Percentiles rank a stretch among this genome's conserved stretches.
phyloP scores from a whole-genome alignment of 2,329 filamentous ascomycete genomes.

The Fusarium pilosicola region DNA sequence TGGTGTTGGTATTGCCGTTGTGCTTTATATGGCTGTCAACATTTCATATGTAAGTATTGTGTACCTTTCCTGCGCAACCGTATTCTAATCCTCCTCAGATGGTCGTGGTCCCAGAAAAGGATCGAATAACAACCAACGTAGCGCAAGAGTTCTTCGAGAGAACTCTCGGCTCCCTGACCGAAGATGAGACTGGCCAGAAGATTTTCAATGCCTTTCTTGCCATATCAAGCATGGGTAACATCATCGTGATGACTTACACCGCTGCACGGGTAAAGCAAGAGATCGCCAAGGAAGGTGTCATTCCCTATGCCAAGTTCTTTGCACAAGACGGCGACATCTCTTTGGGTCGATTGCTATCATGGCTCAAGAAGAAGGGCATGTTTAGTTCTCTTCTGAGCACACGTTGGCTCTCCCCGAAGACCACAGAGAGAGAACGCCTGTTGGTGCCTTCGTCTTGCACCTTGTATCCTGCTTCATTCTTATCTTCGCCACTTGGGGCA shows the following conservation, averaged over 20 bases:
- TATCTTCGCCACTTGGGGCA: constrained; percentile 48
- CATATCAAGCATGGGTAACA: constrained; percentile 64
- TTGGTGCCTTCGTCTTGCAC: constrained; percentile 50
- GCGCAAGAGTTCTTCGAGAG: constrained; percentile 50
- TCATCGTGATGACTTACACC: constrained; percentile 67
- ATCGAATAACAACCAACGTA: constrained; percentile 31
- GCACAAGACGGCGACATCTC: constrained; percentile 52
- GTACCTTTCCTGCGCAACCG: accelerated
- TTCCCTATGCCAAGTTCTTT: constrained; percentile 62
- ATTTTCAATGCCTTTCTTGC: constrained; percentile 62
- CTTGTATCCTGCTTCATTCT: constrained; percentile 49
- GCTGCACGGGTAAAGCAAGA: constrained; percentile 67
- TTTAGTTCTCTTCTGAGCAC: constrained; percentile 43
- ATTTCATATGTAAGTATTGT: constrained; percentile 48
- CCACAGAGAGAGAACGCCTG: constrained; percentile 50
- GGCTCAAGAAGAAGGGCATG: constrained; percentile 46
- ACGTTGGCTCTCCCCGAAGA: constrained; percentile 48
- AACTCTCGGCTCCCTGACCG: constrained; percentile 45
- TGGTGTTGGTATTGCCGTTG: constrained; percentile 44
- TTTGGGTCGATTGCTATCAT: constrained; percentile 46
- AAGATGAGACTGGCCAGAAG: constrained; percentile 43
- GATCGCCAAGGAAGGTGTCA: constrained; percentile 67
- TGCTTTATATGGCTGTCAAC: constrained; percentile 52
- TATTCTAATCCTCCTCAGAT: constrained; percentile 47
- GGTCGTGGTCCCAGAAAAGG: constrained; percentile 42